These are phyloP conservation scores for Dendrobium nobile DNA, from an alignment of 106 monocot species.

Conservation along the genomic window DNA sequence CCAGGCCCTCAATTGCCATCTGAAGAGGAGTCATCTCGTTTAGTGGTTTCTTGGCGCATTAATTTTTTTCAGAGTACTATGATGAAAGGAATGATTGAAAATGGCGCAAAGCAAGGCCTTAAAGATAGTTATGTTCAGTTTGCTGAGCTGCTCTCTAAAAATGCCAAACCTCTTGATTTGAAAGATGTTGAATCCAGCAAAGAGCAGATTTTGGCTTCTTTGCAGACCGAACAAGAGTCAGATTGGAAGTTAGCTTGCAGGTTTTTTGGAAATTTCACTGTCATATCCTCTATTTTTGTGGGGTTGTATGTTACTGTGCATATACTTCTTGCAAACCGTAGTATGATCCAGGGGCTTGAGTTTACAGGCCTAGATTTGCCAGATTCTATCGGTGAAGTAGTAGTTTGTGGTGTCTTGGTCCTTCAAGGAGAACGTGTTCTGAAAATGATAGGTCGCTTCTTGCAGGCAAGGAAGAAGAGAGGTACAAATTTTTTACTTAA, in stretches of 20 bases:
- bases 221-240: slow-evolving; percentile 51
- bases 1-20: slow-evolving; percentile 51
- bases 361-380: slow-evolving; percentile 80
- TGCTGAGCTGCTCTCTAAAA: slow-evolving; percentile 42
- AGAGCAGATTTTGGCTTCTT: slow-evolving; percentile 60
- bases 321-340: slow-evolving; percentile 41
- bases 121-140: slow-evolving; percentile 46
- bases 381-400: slow-evolving; percentile 70
- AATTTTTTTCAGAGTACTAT: slow-evolving; percentile 89
- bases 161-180: slow-evolving; percentile 43
- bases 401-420: slow-evolving; percentile 58
- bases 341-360: slow-evolving; percentile 53
- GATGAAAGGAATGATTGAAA: slow-evolving; percentile 93
- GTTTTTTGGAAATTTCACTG: slow-evolving; percentile 59
- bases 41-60: slow-evolving; percentile 63
- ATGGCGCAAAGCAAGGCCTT: slow-evolving; percentile 73
- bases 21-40: slow-evolving; percentile 42
- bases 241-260: slow-evolving; percentile 42
- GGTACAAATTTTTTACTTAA: slow-evolving; percentile 26
- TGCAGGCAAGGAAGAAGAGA: slow-evolving; percentile 53
- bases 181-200: slow-evolving; percentile 38
- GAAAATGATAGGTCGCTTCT: slow-evolving; percentile 44
- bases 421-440: slow-evolving; percentile 62
- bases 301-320: slow-evolving; percentile 49
- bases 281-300: slow-evolving; percentile 33